Percentiles rank a stretch among this genome's conserved stretches.
Conservation (phyloP, 805 yeast species). For the Candida tammaniensis region DNA sequence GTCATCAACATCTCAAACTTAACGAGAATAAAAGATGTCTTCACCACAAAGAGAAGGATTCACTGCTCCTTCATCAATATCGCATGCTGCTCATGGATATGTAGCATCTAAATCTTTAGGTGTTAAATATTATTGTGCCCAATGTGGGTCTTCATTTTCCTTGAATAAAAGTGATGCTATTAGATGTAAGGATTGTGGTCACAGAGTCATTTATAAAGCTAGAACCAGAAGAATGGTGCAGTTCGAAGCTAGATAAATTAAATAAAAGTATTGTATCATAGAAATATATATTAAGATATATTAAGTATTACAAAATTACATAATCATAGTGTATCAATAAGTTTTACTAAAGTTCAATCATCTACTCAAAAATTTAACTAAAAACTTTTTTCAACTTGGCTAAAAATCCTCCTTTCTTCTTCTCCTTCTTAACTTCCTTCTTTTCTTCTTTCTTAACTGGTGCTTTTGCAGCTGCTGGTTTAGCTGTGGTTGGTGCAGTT, state of each 20-base stretch:
- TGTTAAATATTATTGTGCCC: slow-evolving; percentile 92
- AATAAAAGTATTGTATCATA: slow-evolving; percentile 9
- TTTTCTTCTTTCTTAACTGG: slow-evolving; percentile 7
- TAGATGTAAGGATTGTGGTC: slow-evolving; percentile 98
- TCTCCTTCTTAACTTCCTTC: slow-evolving; percentile 19
- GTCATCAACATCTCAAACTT: too few species aligned
- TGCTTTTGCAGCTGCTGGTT: slow-evolving; percentile 1
- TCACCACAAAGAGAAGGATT: slow-evolving; percentile 79
- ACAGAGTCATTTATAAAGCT: slow-evolving; percentile 94
- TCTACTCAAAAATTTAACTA: slow-evolving; percentile 2
- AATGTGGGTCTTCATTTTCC: slow-evolving; percentile 87
- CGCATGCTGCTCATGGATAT: slow-evolving; percentile 81
- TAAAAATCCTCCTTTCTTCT: slow-evolving; percentile 41
- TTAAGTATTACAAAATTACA: slow-evolving; percentile 16
- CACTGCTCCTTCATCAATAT: slow-evolving; percentile 72
- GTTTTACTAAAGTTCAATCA: neutral
- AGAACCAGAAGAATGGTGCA: slow-evolving; percentile 94
- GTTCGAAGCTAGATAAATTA: slow-evolving; percentile 39
- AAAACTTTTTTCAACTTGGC: slow-evolving; percentile 36
- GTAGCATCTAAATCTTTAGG: slow-evolving; percentile 65
- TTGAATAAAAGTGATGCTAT: slow-evolving; percentile 93
- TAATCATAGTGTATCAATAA: too few species aligned
- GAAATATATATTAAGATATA: slow-evolving; percentile 11
- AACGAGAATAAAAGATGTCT: slow-evolving; percentile 31
- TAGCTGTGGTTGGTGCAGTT: slow-evolving; percentile 11